Conservation (phyloP, 306 rosid genomes). For the Canavalia gladiata region DNA sequence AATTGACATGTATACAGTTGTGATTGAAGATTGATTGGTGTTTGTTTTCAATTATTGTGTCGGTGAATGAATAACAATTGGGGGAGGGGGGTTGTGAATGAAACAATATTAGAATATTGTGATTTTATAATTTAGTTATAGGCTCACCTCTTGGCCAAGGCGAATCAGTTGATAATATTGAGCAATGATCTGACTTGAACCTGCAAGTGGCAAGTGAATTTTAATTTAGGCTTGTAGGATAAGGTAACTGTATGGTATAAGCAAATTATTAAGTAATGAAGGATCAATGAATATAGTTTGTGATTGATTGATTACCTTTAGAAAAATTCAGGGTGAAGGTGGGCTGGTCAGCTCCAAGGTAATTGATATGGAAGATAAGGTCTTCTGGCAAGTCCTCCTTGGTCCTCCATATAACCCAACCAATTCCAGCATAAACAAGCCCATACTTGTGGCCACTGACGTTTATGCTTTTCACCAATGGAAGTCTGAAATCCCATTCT, state of each 20-base stretch:
- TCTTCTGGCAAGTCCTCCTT: constrained; percentile 72
- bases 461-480: constrained; percentile 83
- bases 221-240: not conserved
- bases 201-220: constrained; percentile 45
- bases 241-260: not conserved
- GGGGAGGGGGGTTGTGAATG: not conserved
- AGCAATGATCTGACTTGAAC: constrained; percentile 75
- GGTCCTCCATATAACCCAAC: constrained; percentile 78
- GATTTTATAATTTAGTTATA: not conserved
- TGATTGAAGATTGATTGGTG: not conserved
- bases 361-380: constrained; percentile 67
- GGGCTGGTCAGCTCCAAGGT: constrained; percentile 62
- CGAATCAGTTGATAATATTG: constrained; percentile 75
- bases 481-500: constrained; percentile 88
- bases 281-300: not conserved
- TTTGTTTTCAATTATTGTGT: not conserved
- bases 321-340: constrained; percentile 64
- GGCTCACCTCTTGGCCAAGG: constrained; percentile 65
- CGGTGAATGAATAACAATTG: no score
- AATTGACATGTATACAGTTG: not conserved
- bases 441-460: constrained; percentile 93
- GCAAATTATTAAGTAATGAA: not conserved
- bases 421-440: constrained; percentile 85
- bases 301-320: constrained; percentile 42
- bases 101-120: constrained; percentile 5